Evolutionary conservation across 257 asterid genomes (phyloP).

Genomic region (Schizonepeta tenuifolia): DNA sequence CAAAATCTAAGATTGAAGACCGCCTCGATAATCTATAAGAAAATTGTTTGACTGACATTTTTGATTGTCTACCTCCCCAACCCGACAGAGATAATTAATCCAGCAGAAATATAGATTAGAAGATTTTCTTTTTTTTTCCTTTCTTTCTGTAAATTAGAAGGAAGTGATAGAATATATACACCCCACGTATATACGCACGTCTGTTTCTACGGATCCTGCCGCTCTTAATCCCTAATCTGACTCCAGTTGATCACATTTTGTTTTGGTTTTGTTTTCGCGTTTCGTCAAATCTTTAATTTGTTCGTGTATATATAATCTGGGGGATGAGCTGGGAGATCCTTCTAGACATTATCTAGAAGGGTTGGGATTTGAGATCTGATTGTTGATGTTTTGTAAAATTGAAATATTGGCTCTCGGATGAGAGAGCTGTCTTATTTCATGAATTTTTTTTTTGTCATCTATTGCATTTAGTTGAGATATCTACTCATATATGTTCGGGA

Average conservation of each 20-base stretch:
- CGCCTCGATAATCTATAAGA: constrained; percentile 43
- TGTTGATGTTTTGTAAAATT: constrained; percentile 46
- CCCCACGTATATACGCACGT: constrained; percentile 22
- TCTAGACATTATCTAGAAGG: constrained; percentile 66
- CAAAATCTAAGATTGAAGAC: constrained; percentile 42
- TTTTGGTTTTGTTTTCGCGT: constrained; percentile 22
- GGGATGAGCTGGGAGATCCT: constrained; percentile 65
- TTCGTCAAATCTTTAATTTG: background rate
- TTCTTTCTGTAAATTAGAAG: constrained; percentile 28
- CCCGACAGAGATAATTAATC: constrained; percentile 29
- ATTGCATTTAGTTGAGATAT: constrained; percentile 37
- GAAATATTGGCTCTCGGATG: constrained; percentile 60
- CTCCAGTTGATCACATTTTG: constrained; percentile 52
- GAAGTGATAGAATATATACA: constrained; percentile 32
- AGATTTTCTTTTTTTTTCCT: constrained; percentile 24
- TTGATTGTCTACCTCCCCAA: constrained; percentile 22
- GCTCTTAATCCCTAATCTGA: constrained; percentile 42
- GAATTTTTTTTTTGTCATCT: constrained; percentile 21
- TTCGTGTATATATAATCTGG: constrained; percentile 35
- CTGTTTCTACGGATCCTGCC: constrained; percentile 61
- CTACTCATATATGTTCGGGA: constrained; percentile 51
- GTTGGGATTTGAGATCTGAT: constrained; percentile 67
- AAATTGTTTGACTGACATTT: constrained; percentile 37
- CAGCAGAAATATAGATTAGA: constrained; percentile 15
- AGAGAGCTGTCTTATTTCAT: constrained; percentile 50